These are phyloP conservation scores for Mycena galericulata DNA, from an alignment of 768 basidiomycete genomes.

Conservation along the genomic window DNA sequence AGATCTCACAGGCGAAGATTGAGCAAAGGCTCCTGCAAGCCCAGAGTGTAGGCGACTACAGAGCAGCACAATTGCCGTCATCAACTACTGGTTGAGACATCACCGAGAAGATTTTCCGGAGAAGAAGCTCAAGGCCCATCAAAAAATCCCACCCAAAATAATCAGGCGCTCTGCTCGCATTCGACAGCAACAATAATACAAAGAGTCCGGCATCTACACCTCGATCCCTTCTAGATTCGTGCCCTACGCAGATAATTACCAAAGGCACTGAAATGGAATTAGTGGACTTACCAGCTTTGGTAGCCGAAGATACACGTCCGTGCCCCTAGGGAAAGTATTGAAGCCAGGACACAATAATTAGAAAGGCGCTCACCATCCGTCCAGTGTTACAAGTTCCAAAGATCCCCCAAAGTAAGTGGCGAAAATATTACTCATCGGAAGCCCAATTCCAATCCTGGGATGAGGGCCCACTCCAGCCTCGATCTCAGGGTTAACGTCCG, in stretches of 20 bases:
- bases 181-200: constrained; percentile 7
- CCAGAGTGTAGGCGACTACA: too few relatives aligned
- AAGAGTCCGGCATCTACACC: constrained; percentile 57
- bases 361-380: constrained; percentile 74
- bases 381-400: constrained; percentile 80
- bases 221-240: constrained; percentile 90
- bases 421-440: constrained; percentile 92
- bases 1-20: too few relatives aligned
- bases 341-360: background rate
- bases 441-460: constrained; percentile 81
- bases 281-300: constrained; percentile 75
- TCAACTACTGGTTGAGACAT: background rate
- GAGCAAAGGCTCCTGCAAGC: too few relatives aligned
- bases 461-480: constrained; percentile 63
- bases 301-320: constrained; percentile 84
- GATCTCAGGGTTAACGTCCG: constrained; percentile 52
- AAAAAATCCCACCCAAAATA: background rate
- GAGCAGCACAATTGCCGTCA: background rate
- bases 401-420: constrained; percentile 91
- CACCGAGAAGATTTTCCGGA: background rate
- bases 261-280: background rate
- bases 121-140: constrained; percentile 4
- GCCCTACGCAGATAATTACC: constrained; percentile 59
- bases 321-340: constrained; percentile 59
- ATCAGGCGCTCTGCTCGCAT: background rate